Percentiles rank a stretch among this genome's conserved stretches.
phyloP scores from a whole-genome alignment of 176 grass and related monocot species.

The Musa itinerans region DNA sequence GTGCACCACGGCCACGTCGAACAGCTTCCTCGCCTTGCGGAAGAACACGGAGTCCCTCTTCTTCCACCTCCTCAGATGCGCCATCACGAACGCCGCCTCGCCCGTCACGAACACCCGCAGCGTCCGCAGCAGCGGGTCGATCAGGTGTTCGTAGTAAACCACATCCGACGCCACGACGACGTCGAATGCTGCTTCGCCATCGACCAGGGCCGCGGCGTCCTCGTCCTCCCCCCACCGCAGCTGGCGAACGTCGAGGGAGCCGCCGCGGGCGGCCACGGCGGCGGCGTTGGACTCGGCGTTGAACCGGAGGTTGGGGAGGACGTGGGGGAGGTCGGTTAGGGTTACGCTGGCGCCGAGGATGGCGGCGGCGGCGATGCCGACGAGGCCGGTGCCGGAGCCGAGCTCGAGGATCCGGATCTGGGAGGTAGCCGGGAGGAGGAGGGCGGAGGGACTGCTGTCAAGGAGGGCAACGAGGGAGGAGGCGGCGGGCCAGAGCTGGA shows the following conservation, averaged over 20 bases:
- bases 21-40: conserved; percentile 63
- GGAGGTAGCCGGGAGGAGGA: conserved; percentile 23
- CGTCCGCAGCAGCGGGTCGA: conserved; percentile 73
- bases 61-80: conserved; percentile 92
- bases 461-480: conserved; percentile 60
- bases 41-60: conserved; percentile 79
- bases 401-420: conserved; percentile 75
- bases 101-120: conserved; percentile 62
- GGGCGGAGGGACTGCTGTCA: conserved; percentile 27
- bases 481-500: conserved; percentile 94
- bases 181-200: conserved; percentile 35
- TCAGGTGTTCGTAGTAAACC: conserved; percentile 73
- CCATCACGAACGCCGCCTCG: conserved; percentile 65
- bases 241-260: conserved; percentile 39
- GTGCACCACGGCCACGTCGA: conserved; percentile 55
- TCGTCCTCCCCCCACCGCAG: conserved; percentile 45
- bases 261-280: conserved; percentile 40
- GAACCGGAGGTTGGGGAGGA: conserved; percentile 67
- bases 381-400: conserved; percentile 59
- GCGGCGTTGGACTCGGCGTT: conserved; percentile 52
- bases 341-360: conserved; percentile 41
- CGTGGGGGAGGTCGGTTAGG: conserved; percentile 60
- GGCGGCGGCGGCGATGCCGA: conserved; percentile 49
- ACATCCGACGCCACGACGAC: conserved; percentile 70
- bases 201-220: conserved; percentile 4